phyloP scores from a whole-genome alignment of 2,329 filamentous ascomycete species.

The Pseudogymnoascus sp. region DNA sequence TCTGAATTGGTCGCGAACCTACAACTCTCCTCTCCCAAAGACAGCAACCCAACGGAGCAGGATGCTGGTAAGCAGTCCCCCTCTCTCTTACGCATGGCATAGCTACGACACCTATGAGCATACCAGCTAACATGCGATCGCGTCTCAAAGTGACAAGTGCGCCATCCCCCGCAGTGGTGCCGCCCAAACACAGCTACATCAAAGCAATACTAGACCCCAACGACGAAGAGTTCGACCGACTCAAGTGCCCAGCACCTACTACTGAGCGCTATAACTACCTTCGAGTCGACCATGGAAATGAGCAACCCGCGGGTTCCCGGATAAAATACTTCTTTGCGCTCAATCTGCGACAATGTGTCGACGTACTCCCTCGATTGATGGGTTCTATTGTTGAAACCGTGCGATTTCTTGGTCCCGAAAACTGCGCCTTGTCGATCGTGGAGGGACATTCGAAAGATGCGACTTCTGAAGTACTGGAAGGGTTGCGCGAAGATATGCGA shows the following conservation, averaged over 20 bases:
- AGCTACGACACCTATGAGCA: no score
- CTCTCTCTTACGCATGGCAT: no score
- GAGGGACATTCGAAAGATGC: conserved; percentile 51
- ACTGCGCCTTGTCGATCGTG: conserved; percentile 49
- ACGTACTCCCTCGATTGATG: conserved; percentile 45
- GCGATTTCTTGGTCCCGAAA: conserved; percentile 43
- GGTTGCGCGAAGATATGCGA: conserved; percentile 37
- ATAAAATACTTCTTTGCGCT: conserved; percentile 47
- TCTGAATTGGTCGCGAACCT: not conserved
- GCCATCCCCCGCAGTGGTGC: no score
- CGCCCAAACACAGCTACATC: conserved; percentile 11
- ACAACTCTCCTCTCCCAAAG: not conserved
- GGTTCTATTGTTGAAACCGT: conserved; percentile 46
- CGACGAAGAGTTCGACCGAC: conserved; percentile 15
- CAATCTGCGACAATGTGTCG: conserved; percentile 41
- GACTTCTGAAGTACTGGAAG: conserved; percentile 44
- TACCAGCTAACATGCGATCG: no score
- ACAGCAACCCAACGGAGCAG: not conserved
- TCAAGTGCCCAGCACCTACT: conserved; percentile 14
- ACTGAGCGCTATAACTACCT: conserved; percentile 18
- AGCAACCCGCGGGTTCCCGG: no score
- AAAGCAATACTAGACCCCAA: conserved; percentile 18
- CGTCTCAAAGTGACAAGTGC: no score
- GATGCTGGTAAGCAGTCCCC: not conserved
- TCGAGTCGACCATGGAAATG: not conserved